Evolutionary conservation across 2,329 filamentous ascomycete genomes (phyloP).

Genomic region (Fusarium domesticum): DNA sequence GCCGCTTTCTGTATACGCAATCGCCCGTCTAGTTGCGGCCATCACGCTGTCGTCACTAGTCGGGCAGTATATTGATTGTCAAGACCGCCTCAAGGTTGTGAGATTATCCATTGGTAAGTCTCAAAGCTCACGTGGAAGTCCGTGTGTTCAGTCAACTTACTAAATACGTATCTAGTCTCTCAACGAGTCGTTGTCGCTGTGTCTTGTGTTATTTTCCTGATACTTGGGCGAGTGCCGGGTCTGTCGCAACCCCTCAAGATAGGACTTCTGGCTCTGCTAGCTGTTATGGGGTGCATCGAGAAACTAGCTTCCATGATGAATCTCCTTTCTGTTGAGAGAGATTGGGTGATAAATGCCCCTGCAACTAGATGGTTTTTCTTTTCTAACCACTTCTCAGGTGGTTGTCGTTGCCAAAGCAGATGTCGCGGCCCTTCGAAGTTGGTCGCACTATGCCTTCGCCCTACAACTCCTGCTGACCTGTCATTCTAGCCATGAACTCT

Average conservation of each 20-base stretch:
- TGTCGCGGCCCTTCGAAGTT: conserved; percentile 18
- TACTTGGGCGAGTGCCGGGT: conserved; percentile 11
- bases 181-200: conserved; percentile 45
- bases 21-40: conserved; percentile 56
- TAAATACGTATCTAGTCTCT: conserved; percentile 30
- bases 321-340: conserved; percentile 65
- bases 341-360: conserved; percentile 63
- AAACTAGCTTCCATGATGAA: conserved; percentile 66
- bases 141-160: no score
- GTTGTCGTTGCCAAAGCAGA: conserved; percentile 28
- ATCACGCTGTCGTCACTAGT: conserved; percentile 57
- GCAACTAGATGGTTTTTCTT: neutral
- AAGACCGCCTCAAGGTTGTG: conserved; percentile 49
- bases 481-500: conserved; percentile 47
- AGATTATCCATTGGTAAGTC: conserved; percentile 45
- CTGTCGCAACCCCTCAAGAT: conserved; percentile 8
- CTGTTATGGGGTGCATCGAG: conserved; percentile 62
- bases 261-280: conserved; percentile 36
- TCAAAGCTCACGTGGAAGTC: conserved; percentile 4
- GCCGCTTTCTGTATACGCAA: conserved; percentile 66
- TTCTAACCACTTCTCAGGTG: conserved; percentile 20
- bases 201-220: conserved; percentile 47
- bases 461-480: neutral
- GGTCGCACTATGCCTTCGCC: neutral
- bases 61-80: conserved; percentile 57